Base-by-base conservation (phyloP, 1,284 basidiomycete species). In the Apiotrichum laibachii region DNA sequence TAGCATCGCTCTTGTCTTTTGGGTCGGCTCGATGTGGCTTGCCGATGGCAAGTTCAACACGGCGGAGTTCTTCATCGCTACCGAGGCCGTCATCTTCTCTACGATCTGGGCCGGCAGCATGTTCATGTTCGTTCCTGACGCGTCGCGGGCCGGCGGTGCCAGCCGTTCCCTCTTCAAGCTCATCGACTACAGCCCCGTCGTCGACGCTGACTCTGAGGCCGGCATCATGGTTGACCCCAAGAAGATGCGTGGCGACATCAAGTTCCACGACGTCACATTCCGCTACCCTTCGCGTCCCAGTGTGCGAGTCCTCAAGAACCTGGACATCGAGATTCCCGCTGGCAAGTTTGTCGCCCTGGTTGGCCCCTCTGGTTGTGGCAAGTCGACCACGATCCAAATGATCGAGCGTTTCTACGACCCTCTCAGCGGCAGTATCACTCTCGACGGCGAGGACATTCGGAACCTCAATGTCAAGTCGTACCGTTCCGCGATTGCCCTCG, bases 301-400 rank as follows among this genome's bases (percentile, higher is more conserved):
- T 61, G 88, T 94, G 18, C 87, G 89, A 50, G 92, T 97, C 5
- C 80, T 97, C 55, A 86, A 90, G 52, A 87, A 86, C 63, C 79
- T 97, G 40, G 86, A 86, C 55, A 76, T 97, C 52, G 84, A 87
- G 53, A 85, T 94, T 31, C 84, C 89, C 68, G 90, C 94, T 4
- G 94, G 95, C n/a, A 92, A 89, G 34, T 96, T 65, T 53, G 85
- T 92, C 59, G 94, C 94, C 3, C 82, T 98, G 12, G 93, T 96
- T 49, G 95, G 95, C 61, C 88, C 89, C 33, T 88, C 86, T 73
- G 91, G 91, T 5, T 83, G 81, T 57, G 82, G 82, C 37, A 83
- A 83, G 68, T 79, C 76, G 18, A 83, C 82, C 0, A 80, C 80
- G 7, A 80, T 83, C 44, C 81, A 82, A 65, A 76, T 84, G 53